Percentiles rank a stretch among this genome's conserved stretches.
Conservation (phyloP, 495 filamentous ascomycete genomes). For the Lepidopterella palustris region DNA sequence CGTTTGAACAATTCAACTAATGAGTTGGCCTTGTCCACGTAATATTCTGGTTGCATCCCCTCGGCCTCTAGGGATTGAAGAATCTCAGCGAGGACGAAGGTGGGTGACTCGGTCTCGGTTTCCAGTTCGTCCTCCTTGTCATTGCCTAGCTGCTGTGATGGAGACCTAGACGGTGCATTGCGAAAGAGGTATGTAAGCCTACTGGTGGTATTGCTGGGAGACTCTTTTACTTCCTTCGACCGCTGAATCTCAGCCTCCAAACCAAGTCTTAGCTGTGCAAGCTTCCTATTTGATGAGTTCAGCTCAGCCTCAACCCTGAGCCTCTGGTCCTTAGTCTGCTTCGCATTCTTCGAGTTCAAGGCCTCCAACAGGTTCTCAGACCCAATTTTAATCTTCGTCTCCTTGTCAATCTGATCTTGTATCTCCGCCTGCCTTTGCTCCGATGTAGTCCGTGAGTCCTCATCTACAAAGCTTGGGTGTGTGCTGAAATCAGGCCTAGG, state of each 20-base stretch:
- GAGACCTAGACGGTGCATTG: constrained; percentile 29
- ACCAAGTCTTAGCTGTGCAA: constrained; percentile 72
- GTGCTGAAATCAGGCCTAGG: constrained; percentile 59
- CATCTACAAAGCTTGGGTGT: constrained; percentile 57
- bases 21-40: constrained; percentile 83
- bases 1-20: constrained; percentile 89
- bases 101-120: constrained; percentile 69
- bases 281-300: constrained; percentile 81
- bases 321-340: constrained; percentile 89
- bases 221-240: constrained; percentile 45
- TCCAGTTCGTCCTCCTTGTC: constrained; percentile 53
- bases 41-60: constrained; percentile 86
- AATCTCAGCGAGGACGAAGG: constrained; percentile 79
- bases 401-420: constrained; percentile 78
- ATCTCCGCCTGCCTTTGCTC: constrained; percentile 71
- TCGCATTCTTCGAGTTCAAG: constrained; percentile 86
- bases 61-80: constrained; percentile 80
- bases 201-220: constrained; percentile 51
- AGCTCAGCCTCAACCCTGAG: constrained; percentile 83
- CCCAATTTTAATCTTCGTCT: constrained; percentile 94
- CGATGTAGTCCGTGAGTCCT: constrained; percentile 49
- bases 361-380: constrained; percentile 97
- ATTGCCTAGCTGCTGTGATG: constrained; percentile 25
- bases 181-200: constrained; percentile 66
- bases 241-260: constrained; percentile 66